Evolutionary conservation across 1,284 basidiomycete genomes (phyloP).

Genomic region (Volvariella volvacea): DNA sequence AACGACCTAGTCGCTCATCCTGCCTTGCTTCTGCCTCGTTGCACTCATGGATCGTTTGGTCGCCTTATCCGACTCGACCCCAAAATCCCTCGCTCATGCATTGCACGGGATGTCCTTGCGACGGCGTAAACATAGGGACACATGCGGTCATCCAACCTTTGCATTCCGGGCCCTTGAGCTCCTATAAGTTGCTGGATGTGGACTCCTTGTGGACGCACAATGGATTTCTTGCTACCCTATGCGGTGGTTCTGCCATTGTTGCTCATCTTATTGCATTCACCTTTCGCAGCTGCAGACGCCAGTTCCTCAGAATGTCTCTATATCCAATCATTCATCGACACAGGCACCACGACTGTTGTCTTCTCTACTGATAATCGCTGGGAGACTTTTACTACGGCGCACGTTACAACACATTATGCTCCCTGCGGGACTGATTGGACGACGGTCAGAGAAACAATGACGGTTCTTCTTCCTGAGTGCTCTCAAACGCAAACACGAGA

Average conservation of each 20-base stretch:
- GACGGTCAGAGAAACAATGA: conserved; percentile 12
- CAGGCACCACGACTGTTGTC: conserved; percentile 3
- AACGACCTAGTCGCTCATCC: no score
- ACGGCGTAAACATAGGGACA: no score
- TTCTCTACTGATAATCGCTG: not conserved
- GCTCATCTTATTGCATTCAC: not conserved
- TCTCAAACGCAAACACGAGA: conserved; percentile 15
- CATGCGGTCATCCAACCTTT: no score
- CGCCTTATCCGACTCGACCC: no score
- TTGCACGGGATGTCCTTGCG: no score
- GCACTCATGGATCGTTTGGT: no score
- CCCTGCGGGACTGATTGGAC: conserved; percentile 16
- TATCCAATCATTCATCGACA: not conserved
- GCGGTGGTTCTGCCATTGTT: not conserved
- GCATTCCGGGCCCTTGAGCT: no score
- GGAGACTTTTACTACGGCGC: not conserved
- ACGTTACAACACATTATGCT: conserved; percentile 13
- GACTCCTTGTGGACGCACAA: not conserved
- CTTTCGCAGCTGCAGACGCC: not conserved
- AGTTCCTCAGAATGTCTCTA: not conserved
- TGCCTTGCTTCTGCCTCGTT: no score
- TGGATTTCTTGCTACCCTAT: not conserved
- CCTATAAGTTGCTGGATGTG: not conserved
- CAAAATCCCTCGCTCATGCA: no score
- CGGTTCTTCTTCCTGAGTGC: conserved; percentile 14